A percentile compares a stretch with the other conserved stretches of the same genome.
Evolutionary conservation across 2,329 filamentous ascomycete species (phyloP).

Genomic region (Claviceps citrina): DNA sequence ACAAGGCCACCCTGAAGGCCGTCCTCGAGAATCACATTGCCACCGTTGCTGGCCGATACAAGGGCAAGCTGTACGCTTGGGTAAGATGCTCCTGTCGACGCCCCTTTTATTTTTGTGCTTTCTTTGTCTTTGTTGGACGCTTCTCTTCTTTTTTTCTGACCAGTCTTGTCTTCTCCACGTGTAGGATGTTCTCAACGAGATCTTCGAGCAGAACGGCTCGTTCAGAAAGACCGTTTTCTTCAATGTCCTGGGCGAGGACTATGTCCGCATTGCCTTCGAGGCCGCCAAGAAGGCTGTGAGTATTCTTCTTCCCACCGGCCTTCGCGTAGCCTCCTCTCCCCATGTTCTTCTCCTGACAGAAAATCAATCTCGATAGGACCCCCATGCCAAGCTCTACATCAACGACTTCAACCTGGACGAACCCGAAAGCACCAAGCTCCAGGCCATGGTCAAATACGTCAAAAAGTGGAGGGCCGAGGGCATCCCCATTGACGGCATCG

Average conservation of each 20-base stretch:
- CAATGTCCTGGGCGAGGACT: constrained; percentile 53
- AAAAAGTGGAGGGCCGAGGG: constrained; percentile 44
- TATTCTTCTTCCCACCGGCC: not conserved
- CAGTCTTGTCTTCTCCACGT: not conserved
- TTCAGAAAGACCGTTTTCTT: constrained; percentile 49
- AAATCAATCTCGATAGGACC: constrained; percentile 29
- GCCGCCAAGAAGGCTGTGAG: constrained; percentile 41
- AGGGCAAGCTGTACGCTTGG: not conserved
- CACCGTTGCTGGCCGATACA: not conserved
- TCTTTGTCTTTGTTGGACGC: too few relatives aligned
- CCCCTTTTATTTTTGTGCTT: too few relatives aligned
- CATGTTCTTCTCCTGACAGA: not conserved
- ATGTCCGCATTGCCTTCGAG: constrained; percentile 53
- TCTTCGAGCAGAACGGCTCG: constrained; percentile 42
- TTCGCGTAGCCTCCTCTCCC: not conserved
- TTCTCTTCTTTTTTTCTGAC: too few relatives aligned
- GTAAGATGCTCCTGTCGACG: too few relatives aligned
- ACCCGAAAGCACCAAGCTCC: constrained; percentile 41
- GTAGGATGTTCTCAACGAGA: constrained; percentile 2
- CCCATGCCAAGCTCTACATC: constrained; percentile 55
- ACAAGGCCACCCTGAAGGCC: not conserved
- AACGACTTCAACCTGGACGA: constrained; percentile 59
- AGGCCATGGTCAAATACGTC: constrained; percentile 41
- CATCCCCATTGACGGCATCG: not conserved
- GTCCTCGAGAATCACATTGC: not conserved